Base-by-base conservation (phyloP, 2,329 filamentous ascomycete genomes). In the Davidsoniella eucalypti region DNA sequence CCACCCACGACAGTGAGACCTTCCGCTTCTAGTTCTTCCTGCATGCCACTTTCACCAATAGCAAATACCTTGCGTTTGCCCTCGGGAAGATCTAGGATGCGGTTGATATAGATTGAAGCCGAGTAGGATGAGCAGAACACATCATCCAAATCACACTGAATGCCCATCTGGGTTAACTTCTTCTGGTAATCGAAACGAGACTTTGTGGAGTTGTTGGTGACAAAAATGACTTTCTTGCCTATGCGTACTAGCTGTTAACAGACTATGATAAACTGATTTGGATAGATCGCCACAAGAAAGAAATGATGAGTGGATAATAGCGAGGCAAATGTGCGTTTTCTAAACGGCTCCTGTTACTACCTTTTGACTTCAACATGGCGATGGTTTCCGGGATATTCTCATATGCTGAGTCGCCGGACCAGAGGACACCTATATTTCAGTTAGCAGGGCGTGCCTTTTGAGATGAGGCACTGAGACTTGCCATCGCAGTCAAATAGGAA, bases 151-250 rank as follows among this genome's bases (percentile, higher is more conserved):
- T 76, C 72, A 58, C 78, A 80, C 1, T 83, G 81, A 59, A 98
- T 94, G 44, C 83, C 84, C 62, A 95, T 74, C 49, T 69, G 69
- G 44, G 83, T 78, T 54, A 98, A 81, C 62, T 96, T 98, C 70
- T 90, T 87, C 64, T 84, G 82, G 67, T 98, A 98, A 63, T 95
- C 87, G 46, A 76, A 71, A 51, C 92, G 83, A 9, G 90, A 94
- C 64, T 98, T 98, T 52, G 92, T 96, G 61, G 87, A 95, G 70
- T 98, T 98, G 69, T 98, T 98, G 39, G 92, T 98, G 48, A 98
- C 92, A 62, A 98, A 98, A 50, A 98, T 80, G 33, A 92, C 75
- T 62, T 82, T 82, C 66, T 98, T 98, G 61, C 86, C 88, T 92
- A 39, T 26, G 14, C 5, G 39, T 18, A 23, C 44, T 51, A 40